These are phyloP conservation scores for Infundibulicybe gibba DNA, from an alignment of 768 basidiomycete species.

Conservation along the genomic window DNA sequence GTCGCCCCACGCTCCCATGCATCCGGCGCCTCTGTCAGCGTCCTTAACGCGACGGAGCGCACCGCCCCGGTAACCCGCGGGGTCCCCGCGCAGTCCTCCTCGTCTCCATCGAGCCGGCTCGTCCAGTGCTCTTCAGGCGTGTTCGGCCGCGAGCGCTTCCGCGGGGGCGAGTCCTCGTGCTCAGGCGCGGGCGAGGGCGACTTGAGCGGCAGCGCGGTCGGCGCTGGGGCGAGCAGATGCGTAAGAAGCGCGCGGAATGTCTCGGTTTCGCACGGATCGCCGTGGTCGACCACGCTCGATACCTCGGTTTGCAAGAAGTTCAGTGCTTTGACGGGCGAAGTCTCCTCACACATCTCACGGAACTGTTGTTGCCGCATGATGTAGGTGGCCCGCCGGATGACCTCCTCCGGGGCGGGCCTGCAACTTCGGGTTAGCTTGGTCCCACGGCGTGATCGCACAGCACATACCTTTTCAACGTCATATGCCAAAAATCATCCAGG, in stretches of 20 bases:
- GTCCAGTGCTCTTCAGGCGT: constrained; percentile 42
- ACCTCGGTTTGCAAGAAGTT: constrained; percentile 70
- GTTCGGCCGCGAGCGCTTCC: constrained; percentile 41
- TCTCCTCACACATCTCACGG: constrained; percentile 76
- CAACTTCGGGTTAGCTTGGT: neutral
- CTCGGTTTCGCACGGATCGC: constrained; percentile 54
- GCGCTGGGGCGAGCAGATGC: constrained; percentile 49
- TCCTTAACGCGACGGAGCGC: constrained; percentile 10
- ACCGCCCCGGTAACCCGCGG: constrained; percentile 9
- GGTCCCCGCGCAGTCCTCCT: constrained; percentile 2
- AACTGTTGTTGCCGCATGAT: constrained; percentile 77
- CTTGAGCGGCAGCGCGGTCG: constrained; percentile 12
- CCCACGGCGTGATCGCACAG: neutral
- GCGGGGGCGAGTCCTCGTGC: constrained; percentile 31
- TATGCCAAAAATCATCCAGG: constrained; percentile 78
- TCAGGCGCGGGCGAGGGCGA: constrained; percentile 13
- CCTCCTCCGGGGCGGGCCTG: constrained; percentile 61
- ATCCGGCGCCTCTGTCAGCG: constrained; percentile 19
- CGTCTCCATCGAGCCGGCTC: constrained; percentile 31
- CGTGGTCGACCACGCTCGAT: constrained; percentile 68
- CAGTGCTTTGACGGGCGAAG: constrained; percentile 58
- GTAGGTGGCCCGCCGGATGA: constrained; percentile 61
- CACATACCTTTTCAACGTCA: constrained; percentile 61
- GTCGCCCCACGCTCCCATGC: constrained; percentile 17
- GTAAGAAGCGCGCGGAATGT: constrained; percentile 64